Evolutionary conservation across 2,329 filamentous ascomycete genomes (phyloP).

Genomic region (Aspergillus phoenicis): DNA sequence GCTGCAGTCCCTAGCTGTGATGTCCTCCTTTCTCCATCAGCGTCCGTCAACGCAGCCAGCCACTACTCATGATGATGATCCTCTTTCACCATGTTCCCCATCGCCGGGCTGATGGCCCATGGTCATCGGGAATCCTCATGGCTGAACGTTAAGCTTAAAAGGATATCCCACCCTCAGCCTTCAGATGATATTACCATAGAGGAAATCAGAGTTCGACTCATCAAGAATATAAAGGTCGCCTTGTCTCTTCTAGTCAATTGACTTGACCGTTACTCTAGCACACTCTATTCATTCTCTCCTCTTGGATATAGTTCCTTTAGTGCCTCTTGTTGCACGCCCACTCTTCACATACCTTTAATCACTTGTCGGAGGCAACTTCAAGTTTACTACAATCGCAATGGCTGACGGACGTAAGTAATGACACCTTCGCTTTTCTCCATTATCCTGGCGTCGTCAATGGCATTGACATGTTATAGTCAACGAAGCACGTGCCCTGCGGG

Average conservation of each 20-base stretch:
- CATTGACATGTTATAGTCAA: conserved; percentile 53
- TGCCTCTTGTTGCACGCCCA: background rate
- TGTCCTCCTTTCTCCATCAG: conserved; percentile 25
- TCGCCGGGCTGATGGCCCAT: conserved; percentile 14
- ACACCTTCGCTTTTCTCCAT: background rate
- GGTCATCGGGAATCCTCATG: conserved; percentile 11
- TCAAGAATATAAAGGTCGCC: conserved; percentile 4
- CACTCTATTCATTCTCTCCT: background rate
- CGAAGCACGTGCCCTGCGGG: conserved; percentile 63
- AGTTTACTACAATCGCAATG: conserved; percentile 42
- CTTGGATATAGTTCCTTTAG: background rate
- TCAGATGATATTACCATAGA: conserved; percentile 15
- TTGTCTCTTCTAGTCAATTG: conserved; percentile 11
- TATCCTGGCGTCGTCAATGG: background rate
- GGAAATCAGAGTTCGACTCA: conserved; percentile 16
- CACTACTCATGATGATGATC: conserved; percentile 33
- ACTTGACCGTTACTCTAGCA: conserved; percentile 5
- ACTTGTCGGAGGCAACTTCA: conserved; percentile 1
- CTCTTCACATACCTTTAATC: conserved; percentile 9
- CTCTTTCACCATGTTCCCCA: conserved; percentile 17
- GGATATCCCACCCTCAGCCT: conserved; percentile 26
- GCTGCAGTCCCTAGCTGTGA: conserved; percentile 32
- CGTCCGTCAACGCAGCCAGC: conserved; percentile 35
- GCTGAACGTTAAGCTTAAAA: conserved; percentile 26
- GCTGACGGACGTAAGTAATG: conserved; percentile 58